Percentiles rank a stretch among this genome's conserved stretches.
Conservation (phyloP, 108 stramenopile genomes). For the Nitzschia sp. region DNA sequence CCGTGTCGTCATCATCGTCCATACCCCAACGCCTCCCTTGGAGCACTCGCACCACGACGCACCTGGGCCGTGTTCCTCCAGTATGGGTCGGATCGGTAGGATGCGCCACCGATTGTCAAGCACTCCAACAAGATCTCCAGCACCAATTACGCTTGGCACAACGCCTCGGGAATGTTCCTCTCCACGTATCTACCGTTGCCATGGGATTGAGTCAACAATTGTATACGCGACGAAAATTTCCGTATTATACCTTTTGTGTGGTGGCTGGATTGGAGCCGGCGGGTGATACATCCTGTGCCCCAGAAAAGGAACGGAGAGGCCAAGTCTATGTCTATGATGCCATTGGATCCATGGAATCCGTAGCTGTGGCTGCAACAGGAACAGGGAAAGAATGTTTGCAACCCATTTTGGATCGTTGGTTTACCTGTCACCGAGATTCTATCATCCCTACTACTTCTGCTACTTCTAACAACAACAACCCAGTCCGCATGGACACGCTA, state of each 20-base stretch:
- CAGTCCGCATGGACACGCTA: not conserved
- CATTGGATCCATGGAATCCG: constrained; percentile 81
- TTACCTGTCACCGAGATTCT: constrained; percentile 28
- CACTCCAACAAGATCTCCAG: constrained; percentile 58
- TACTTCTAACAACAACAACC: constrained; percentile 8
- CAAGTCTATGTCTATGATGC: constrained; percentile 84
- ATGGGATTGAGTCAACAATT: constrained; percentile 53
- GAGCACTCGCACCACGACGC: not conserved
- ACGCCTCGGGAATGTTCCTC: constrained; percentile 30
- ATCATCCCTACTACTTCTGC: not conserved
- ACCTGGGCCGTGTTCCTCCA: constrained; percentile 22
- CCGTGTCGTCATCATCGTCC: not conserved
- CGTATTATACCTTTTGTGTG: constrained; percentile 83
- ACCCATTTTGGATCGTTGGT: constrained; percentile 78
- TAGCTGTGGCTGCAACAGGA: constrained; percentile 76
- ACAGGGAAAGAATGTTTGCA: constrained; percentile 78
- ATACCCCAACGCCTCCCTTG: not conserved
- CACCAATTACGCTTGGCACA: constrained; percentile 51
- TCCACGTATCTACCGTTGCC: constrained; percentile 53
- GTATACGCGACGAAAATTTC: constrained; percentile 73
- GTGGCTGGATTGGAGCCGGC: constrained; percentile 48
- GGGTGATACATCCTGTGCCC: not conserved
- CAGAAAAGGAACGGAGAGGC: constrained; percentile 28
- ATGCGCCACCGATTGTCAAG: constrained; percentile 76
- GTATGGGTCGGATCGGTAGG: constrained; percentile 70